Evolutionary conservation across 1,139 yeast species (phyloP), one percentile per base, ranked within the genome.

Genomic region (Protomyces macrosporus): DNA sequence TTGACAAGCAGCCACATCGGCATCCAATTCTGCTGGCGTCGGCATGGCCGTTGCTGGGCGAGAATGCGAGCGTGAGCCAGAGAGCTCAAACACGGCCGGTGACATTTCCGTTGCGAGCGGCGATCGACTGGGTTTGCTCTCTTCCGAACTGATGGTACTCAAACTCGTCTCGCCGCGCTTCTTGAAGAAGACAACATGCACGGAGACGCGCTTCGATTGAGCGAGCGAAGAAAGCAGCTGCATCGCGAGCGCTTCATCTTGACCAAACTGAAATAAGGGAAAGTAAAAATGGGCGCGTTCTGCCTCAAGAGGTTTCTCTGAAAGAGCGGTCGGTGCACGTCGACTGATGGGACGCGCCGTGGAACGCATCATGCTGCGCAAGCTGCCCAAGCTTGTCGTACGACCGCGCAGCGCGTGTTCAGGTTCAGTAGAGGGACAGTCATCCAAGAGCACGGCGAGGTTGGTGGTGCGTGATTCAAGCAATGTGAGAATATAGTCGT

Each of bases 241-340:
- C 45, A 65, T 52, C 1, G 64, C 65, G 30, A 58, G 37, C 12
- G 55, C 35, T 30, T 65, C 67, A 34, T 65, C 67, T 12, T 42
- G 45, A 40, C 60, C 65, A 42, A 58, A 58, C 12, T 64, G 63
- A 39, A 65, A 65, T 34, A 55, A 51, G 5, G 67, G 67, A 16
- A 65, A 52, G 36, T 58, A 57, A n/a, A 64, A 32, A 37, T 64
- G 67, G 23, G 57, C 51, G 39, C 54, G 53, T 36, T 58, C 63
- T 9, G 59, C 50, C 32, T 54, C 37, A 12, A 32, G 54, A 4
- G 55, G 48, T 33, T n/a, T 36, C 16, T 14, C 55, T 16, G 45
- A 50, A 6, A 6, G n/a, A 30, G 53, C 48, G 5, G 42, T 36
- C 12, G 42, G 9, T 32, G 42, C 45, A 6, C 30, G 34, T 32